These are phyloP conservation scores for Raphanus sativus DNA, from an alignment of 345 rosid genomes.

Conservation along the genomic window DNA sequence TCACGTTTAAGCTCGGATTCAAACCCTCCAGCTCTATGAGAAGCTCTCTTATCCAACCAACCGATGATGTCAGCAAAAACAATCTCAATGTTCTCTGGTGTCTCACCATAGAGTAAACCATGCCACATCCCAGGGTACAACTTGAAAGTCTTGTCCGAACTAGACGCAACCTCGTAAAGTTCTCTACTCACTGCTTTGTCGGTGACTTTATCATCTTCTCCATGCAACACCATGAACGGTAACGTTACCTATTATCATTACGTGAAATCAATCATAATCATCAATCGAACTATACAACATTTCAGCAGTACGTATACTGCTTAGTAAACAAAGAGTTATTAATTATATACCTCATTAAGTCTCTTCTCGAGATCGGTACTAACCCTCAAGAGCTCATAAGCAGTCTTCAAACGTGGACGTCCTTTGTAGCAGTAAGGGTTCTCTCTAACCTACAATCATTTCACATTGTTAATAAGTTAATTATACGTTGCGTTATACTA, in stretches of 20 bases:
- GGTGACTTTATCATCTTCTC: conserved; percentile 79
- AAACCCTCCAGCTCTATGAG: conserved; percentile 42
- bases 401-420: conserved; percentile 71
- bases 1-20: conserved; percentile 49
- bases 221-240: conserved; percentile 81
- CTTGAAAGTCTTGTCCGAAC: conserved; percentile 76
- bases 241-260: conserved; percentile 48
- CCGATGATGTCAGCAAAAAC: conserved; percentile 66
- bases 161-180: conserved; percentile 50
- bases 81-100: conserved; percentile 52
- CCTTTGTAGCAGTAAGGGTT: conserved; percentile 86
- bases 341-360: conserved; percentile 49
- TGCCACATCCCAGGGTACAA: conserved; percentile 94
- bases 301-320: background rate
- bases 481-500: background rate
- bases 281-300: background rate
- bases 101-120: conserved; percentile 81
- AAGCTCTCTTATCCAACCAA: conserved; percentile 58
- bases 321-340: background rate
- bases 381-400: conserved; percentile 51
- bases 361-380: conserved; percentile 62
- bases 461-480: background rate
- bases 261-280: background rate
- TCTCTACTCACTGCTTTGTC: conserved; percentile 60
- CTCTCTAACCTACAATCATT: conserved; percentile 49